Base-by-base conservation (phyloP, 148 eudicot genomes). In the Arbutus unedo region DNA sequence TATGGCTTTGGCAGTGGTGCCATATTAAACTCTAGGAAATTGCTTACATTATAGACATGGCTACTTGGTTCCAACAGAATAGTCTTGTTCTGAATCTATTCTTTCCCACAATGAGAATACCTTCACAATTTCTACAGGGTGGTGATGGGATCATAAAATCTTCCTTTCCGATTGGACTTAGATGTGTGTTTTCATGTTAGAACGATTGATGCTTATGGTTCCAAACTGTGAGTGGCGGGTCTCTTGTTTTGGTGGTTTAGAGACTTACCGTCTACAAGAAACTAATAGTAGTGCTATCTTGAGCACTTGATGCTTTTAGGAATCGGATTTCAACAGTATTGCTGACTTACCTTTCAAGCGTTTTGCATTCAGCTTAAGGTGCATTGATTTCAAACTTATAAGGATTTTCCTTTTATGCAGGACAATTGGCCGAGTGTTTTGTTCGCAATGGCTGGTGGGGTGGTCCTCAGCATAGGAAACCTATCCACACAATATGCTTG, bases 401-500 rank as follows among this genome's bases (percentile, higher is more conserved):
- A 19, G 60, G 9, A 38, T 66, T 14, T 57, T 44, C 38, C 38
- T 64, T 66, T 47, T 51, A 51, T 89, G 81, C 89, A 93, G 97
- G 92, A 91, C 87, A 95, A 93, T 70, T 95, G 90, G 96, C 93
- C 97, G 0, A 88, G 91, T 56, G 92, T 91, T 82, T 54, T 93
- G 77, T 91, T 91, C 82, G 97, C 98, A 62, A 90, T 95, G 95
- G 93, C 87, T 41, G 98, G 98, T 73, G 98, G 98, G 68, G 81
- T 93, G 70, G 88, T 91, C 70, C 93, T 93, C 50, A 93, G 98
- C 82, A 59, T 95, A 59, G 98, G 93, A 50, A 95, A 95, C 81
- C 83, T 95, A 55, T 83, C 97, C 49, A 90, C 97, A 23, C 98
- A 95, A 74, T 93, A 95, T 81, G 97, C 97, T 84, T 93, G 91